A percentile compares a stretch with the other conserved stretches of the same genome.
phyloP scores from a whole-genome alignment of 345 rosid species.

The Aquilaria yunnanensis region DNA sequence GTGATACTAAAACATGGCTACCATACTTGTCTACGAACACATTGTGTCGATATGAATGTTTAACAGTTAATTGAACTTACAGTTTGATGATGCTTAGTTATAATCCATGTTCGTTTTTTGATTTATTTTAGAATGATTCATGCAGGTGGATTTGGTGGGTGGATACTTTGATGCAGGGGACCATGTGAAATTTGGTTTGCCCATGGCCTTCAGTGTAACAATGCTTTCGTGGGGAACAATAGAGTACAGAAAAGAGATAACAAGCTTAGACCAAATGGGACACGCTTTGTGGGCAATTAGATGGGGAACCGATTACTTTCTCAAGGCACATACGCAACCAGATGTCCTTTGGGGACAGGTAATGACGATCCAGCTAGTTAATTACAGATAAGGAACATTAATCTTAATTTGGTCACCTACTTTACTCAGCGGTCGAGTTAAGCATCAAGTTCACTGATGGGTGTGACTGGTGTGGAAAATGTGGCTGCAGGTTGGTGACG shows the following conservation, averaged over 20 bases:
- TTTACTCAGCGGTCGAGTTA: neutral
- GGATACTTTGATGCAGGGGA: slow-evolving; percentile 96
- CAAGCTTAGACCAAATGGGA: slow-evolving; percentile 47
- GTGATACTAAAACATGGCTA: neutral
- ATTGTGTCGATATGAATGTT: neutral
- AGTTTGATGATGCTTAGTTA: too few relatives aligned
- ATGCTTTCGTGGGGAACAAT: slow-evolving; percentile 75
- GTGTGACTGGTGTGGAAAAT: neutral
- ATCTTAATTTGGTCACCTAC: neutral
- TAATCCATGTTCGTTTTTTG: neutral
- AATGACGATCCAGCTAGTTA: neutral
- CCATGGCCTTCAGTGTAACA: slow-evolving; percentile 72
- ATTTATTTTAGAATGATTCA: neutral
- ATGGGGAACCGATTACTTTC: slow-evolving; percentile 87
- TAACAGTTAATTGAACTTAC: neutral
- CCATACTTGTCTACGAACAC: too few relatives aligned
- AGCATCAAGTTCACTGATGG: neutral
- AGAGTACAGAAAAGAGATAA: slow-evolving; percentile 55
- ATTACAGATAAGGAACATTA: too few relatives aligned
- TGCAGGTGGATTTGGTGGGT: slow-evolving; percentile 73
- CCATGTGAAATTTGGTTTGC: slow-evolving; percentile 86
- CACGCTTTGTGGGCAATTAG: slow-evolving; percentile 50
- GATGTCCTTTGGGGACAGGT: slow-evolving; percentile 81
- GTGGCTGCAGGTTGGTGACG: slow-evolving; percentile 60
- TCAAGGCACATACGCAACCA: slow-evolving; percentile 70